phyloP scores from a whole-genome alignment of 2,329 filamentous ascomycete species.

The Talaromyces sp. region DNA sequence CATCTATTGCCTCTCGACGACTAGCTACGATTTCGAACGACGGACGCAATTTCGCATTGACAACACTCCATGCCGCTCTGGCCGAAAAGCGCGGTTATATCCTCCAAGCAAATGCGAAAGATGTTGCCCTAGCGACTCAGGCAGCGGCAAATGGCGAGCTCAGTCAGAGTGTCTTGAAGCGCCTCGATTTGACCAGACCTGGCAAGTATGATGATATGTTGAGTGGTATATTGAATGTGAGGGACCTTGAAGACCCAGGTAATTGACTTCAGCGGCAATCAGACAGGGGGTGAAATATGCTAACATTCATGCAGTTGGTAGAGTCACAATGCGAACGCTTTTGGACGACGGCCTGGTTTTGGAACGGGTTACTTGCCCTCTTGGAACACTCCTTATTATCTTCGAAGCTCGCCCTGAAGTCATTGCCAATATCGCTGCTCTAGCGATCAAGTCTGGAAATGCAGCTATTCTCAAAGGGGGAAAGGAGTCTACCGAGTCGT shows the following conservation, averaged over 20 bases:
- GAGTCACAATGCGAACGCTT: constrained; percentile 74
- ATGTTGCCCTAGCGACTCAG: constrained; percentile 69
- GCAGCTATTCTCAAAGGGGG: constrained; percentile 95
- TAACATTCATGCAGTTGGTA: constrained; percentile 60
- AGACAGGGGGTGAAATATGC: neutral
- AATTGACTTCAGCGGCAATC: constrained; percentile 33
- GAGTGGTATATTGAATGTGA: constrained; percentile 86
- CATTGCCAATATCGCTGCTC: constrained; percentile 93
- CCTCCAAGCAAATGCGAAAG: constrained; percentile 78
- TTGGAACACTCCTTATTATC: constrained; percentile 96
- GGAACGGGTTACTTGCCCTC: constrained; percentile 86
- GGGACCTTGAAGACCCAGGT: constrained; percentile 80
- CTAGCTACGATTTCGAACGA: constrained; percentile 73
- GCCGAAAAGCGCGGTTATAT: constrained; percentile 66
- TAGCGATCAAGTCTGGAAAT: constrained; percentile 96
- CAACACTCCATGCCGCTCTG: constrained; percentile 76
- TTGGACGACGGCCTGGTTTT: constrained; percentile 82
- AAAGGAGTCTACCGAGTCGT: constrained; percentile 94
- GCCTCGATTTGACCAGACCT: constrained; percentile 77
- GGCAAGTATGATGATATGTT: constrained; percentile 99
- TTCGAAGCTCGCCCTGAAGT: constrained; percentile 97
- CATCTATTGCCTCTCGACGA: constrained; percentile 75
- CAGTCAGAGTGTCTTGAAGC: constrained; percentile 77
- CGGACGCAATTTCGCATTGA: constrained; percentile 79
- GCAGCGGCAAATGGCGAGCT: constrained; percentile 72